Evolutionary conservation across 768 basidiomycete genomes (phyloP), one percentile per base, ranked within the genome.

Genomic region (Krasilnikovozyma curviuscula): DNA sequence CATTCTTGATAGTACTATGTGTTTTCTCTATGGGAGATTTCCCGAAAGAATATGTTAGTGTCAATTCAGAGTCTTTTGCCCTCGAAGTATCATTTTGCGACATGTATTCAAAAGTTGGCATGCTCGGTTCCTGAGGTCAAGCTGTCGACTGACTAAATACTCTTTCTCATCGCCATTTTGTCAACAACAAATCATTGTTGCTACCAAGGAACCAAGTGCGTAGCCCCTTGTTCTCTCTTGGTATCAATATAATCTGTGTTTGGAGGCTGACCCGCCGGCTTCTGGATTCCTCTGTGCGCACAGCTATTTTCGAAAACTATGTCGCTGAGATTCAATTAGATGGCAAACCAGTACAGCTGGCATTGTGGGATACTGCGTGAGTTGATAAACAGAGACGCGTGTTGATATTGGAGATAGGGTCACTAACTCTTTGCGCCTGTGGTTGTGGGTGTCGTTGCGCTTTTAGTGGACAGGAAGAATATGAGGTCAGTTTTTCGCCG

Each of bases 301-400:
- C 64, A 89, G 88, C 88, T 56, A 81, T 95, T 43, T 95, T 95
- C 60, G 89, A 95, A 66, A 98, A 97, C 62, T 95, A 91, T 67
- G 91, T 97, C 55, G 91, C 93, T 40, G 93, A 98, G 71, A 95
- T 98, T 60, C 73, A 85, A 57, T 71, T 98, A 45, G 93, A 98
- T 66, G 88, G 88, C 56, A 97, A 97, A 66, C 84, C 89, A 31
- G 85, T 98, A 16, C 89, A 97, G 65, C 67, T 97, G 50, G 91
- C 93, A 34, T 68, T 97, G 37, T 97, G 93, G 93, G 93, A 98
- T 73, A 97, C 93, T 46, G 93, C 93, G 89, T 93, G 64, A 66
- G 83, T 78, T 10, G 4, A n/a, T n/a, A n/a, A n/a, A n/a, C n/a
- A n/a, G n/a, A n/a, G n/a, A n/a, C n/a, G n/a, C n/a, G n/a, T n/a